phyloP scores from a whole-genome alignment of 371 early-diverging fungal genomes.

The Catenaria anguillulae region DNA sequence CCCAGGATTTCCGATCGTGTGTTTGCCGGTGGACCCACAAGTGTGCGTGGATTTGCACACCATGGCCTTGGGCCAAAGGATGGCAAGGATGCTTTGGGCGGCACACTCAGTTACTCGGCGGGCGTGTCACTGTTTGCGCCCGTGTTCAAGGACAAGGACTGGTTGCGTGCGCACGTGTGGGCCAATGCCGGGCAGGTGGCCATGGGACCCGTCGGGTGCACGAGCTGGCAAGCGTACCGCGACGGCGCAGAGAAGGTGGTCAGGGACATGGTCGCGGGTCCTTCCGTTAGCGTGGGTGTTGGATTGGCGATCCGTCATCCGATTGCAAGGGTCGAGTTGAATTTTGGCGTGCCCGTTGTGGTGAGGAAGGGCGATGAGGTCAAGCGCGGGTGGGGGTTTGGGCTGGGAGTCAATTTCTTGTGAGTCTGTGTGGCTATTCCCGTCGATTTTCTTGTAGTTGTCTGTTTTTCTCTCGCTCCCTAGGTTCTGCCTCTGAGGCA shows the following conservation, averaged over 20 bases:
- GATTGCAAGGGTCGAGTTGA: slow-evolving; percentile 71
- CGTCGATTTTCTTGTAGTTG: no score
- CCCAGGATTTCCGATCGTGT: slow-evolving; percentile 67
- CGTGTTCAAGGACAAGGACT: slow-evolving; percentile 43
- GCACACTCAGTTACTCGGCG: slow-evolving; percentile 58
- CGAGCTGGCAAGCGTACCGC: no score
- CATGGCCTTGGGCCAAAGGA: slow-evolving; percentile 80
- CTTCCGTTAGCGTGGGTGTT: slow-evolving; percentile 50
- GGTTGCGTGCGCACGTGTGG: slow-evolving; percentile 66
- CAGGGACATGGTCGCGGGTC: slow-evolving; percentile 23
- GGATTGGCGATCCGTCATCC: slow-evolving; percentile 79
- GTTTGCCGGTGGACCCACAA: slow-evolving; percentile 68
- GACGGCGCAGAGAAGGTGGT: slow-evolving; percentile 11
- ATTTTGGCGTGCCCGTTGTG: slow-evolving; percentile 70
- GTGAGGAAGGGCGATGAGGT: slow-evolving; percentile 52
- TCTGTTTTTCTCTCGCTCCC: no score
- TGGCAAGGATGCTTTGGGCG: slow-evolving; percentile 71
- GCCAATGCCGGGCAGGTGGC: slow-evolving; percentile 68
- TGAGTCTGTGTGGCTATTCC: no score
- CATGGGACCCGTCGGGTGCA: slow-evolving; percentile 30
- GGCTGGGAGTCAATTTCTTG: slow-evolving; percentile 71
- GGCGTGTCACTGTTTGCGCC: slow-evolving; percentile 69
- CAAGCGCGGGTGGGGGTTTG: slow-evolving; percentile 70
- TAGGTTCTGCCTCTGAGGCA: no score
- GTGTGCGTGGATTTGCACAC: slow-evolving; percentile 73